These are phyloP conservation scores for Triangularia verruculosa DNA, from an alignment of 2,329 filamentous ascomycete species.

Conservation along the genomic window DNA sequence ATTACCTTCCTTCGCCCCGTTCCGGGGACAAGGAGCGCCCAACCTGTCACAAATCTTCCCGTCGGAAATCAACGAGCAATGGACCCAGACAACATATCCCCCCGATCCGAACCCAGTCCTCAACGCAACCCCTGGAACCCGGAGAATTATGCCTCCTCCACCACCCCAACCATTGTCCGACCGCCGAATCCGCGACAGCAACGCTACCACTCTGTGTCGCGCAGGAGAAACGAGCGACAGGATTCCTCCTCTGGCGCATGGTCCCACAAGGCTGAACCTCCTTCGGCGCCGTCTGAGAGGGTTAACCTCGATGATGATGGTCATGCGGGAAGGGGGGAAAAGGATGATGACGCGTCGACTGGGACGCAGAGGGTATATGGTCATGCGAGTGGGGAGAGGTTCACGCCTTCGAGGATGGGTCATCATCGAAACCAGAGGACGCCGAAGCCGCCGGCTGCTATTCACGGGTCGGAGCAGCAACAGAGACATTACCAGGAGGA, in stretches of 20 bases:
- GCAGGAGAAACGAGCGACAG: not conserved
- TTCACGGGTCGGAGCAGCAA: no score
- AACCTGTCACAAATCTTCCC: not conserved
- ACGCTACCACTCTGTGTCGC: not conserved
- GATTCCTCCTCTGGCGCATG: not conserved
- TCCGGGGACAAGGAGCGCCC: not conserved
- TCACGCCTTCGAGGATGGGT: not conserved
- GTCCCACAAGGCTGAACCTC: conserved; percentile 5
- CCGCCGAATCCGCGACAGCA: not conserved
- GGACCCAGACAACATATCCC: conserved; percentile 1
- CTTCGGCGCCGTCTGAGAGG: not conserved
- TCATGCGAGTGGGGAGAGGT: not conserved
- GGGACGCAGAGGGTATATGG: not conserved
- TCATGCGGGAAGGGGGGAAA: not conserved
- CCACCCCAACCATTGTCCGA: not conserved
- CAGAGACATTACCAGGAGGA: not conserved
- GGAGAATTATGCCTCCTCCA: not conserved
- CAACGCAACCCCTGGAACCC: conserved; percentile 1
- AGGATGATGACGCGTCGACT: not conserved
- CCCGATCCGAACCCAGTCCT: not conserved
- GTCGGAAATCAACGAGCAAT: not conserved
- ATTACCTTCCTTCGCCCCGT: not conserved
- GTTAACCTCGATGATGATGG: not conserved
- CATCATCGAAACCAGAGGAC: not conserved
- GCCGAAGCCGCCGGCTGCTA: not conserved